These are phyloP conservation scores for Acer yangbiense DNA, from an alignment of 345 rosid genomes.

Conservation along the genomic window DNA sequence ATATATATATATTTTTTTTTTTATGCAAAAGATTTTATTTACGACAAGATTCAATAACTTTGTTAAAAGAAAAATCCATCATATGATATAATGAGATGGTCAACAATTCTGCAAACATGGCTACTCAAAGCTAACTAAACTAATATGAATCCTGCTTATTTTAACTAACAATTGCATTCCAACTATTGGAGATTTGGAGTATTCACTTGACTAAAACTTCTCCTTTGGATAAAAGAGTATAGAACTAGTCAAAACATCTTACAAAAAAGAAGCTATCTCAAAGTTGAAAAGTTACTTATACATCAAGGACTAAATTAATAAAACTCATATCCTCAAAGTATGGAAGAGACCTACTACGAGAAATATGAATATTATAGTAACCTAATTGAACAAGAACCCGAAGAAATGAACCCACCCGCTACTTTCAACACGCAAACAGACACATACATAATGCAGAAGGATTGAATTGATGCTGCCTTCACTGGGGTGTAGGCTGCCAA, in stretches of 20 bases:
- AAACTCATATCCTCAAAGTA: not conserved
- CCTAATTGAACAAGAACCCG: not conserved
- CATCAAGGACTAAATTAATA: not conserved
- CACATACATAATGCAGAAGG: not conserved
- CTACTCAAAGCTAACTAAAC: too few species aligned
- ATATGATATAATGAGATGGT: too few species aligned
- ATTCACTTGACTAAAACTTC: not conserved
- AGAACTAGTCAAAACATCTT: not conserved
- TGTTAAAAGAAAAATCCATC: too few species aligned
- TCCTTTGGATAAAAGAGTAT: not conserved
- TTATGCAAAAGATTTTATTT: too few species aligned
- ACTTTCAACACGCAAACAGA: not conserved
- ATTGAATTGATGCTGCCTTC: not conserved
- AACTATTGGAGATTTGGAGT: not conserved
- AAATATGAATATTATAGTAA: not conserved
- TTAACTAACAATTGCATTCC: not conserved
- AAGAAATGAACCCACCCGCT: not conserved
- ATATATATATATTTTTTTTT: too few species aligned
- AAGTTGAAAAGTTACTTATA: not conserved
- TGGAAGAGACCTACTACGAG: not conserved
- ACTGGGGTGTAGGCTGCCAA: slow-evolving; percentile 46
- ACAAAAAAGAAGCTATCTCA: not conserved
- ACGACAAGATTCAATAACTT: too few species aligned
- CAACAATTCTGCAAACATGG: too few species aligned
- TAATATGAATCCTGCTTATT: too few species aligned